Conservation (phyloP, 768 basidiomycete genomes). For the Plicaturopsis crispa region DNA sequence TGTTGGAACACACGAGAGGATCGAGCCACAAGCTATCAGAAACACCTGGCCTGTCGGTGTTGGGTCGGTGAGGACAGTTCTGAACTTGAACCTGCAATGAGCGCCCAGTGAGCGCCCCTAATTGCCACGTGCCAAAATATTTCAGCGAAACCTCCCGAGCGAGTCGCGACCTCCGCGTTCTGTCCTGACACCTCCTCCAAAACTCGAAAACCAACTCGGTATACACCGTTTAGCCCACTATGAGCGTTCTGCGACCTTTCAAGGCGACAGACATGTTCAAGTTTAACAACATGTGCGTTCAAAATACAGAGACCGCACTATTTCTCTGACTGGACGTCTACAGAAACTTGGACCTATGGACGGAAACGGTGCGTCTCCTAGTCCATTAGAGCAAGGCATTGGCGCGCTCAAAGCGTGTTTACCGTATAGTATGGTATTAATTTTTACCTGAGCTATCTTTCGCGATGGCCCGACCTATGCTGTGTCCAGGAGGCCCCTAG, state of each 20-base stretch:
- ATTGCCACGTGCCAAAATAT: too few species aligned
- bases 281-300: slow-evolving; percentile 81
- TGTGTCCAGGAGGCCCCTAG: slow-evolving; percentile 74
- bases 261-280: slow-evolving; percentile 84
- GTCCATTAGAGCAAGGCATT: neutral
- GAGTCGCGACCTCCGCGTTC: too few species aligned
- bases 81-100: too few species aligned
- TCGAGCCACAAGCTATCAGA: too few species aligned
- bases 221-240: too few species aligned
- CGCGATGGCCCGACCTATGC: slow-evolving; percentile 90
- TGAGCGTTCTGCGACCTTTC: slow-evolving; percentile 87
- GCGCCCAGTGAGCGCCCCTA: too few species aligned
- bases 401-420: neutral
- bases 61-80: too few species aligned
- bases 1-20: too few species aligned
- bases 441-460: slow-evolving; percentile 86
- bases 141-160: too few species aligned
- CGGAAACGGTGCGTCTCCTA: slow-evolving; percentile 75
- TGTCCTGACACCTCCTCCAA: too few species aligned
- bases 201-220: too few species aligned
- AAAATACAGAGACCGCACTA: neutral
- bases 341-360: slow-evolving; percentile 95
- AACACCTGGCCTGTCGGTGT: too few species aligned
- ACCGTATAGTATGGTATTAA: slow-evolving; percentile 69
- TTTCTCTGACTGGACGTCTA: slow-evolving; percentile 7